Conservation (phyloP, 2,329 filamentous ascomycete species). For the Diaporthe sp. region DNA sequence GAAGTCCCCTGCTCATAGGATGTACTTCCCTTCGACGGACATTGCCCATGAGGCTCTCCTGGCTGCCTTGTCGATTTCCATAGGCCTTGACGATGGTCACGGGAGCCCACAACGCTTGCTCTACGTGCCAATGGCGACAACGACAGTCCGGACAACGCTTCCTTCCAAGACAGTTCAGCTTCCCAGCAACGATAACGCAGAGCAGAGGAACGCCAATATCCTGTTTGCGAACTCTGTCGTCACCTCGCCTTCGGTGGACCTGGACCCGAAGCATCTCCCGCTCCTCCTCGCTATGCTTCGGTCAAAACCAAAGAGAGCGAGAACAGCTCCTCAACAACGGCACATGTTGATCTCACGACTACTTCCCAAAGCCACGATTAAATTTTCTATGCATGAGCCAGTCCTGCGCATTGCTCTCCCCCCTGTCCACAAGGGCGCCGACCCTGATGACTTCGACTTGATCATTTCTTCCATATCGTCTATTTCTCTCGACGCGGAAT, state of each 20-base stretch:
- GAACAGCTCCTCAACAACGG: slow-evolving; percentile 53
- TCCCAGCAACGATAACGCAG: slow-evolving; percentile 74
- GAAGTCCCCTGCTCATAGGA: slow-evolving; percentile 92
- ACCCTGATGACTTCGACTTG: slow-evolving; percentile 88
- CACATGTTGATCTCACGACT: slow-evolving; percentile 87
- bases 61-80: slow-evolving; percentile 90
- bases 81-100: slow-evolving; percentile 91
- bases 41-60: slow-evolving; percentile 94
- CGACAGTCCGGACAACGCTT: slow-evolving; percentile 91
- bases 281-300: slow-evolving; percentile 82
- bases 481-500: slow-evolving; percentile 91
- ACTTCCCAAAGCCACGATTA: slow-evolving; percentile 92
- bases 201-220: slow-evolving; percentile 94
- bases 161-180: slow-evolving; percentile 94
- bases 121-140: slow-evolving; percentile 97
- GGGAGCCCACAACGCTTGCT: slow-evolving; percentile 86
- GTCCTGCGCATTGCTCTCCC: slow-evolving; percentile 91
- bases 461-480: slow-evolving; percentile 96
- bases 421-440: slow-evolving; percentile 72
- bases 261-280: slow-evolving; percentile 92
- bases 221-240: slow-evolving; percentile 96
- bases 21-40: slow-evolving; percentile 96
- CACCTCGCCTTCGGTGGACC: slow-evolving; percentile 92
- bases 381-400: slow-evolving; percentile 96
- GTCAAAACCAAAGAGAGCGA: slow-evolving; percentile 56